Percentiles rank a stretch among this genome's conserved stretches.
These are phyloP conservation scores for Cadophora sp. DNA, from an alignment of 2,329 filamentous ascomycete species.

Conservation along the genomic window DNA sequence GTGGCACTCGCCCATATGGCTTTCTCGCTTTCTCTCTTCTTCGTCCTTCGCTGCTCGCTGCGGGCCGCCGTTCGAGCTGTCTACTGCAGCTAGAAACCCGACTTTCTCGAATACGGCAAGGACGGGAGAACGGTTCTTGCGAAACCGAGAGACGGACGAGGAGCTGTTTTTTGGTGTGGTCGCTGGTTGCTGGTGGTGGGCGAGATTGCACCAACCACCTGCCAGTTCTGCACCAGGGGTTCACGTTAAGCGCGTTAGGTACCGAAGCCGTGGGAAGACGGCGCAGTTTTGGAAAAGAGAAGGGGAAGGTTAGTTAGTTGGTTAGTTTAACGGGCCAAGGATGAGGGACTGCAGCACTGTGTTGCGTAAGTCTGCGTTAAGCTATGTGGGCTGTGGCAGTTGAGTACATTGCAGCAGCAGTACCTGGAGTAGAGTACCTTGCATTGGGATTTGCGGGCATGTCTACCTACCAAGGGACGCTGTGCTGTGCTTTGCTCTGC, in stretches of 20 bases:
- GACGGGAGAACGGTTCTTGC: conserved; percentile 4
- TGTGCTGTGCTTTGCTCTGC: background rate
- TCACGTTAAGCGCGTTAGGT: background rate
- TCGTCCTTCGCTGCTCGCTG: background rate
- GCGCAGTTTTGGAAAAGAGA: conserved; percentile 9
- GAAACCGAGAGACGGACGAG: background rate
- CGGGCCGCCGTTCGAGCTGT: conserved; percentile 7
- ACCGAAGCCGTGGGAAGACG: conserved; percentile 16
- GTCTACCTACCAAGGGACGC: background rate
- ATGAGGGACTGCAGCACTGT: background rate
- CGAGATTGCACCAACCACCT: conserved; percentile 9
- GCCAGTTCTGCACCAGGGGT: conserved; percentile 4
- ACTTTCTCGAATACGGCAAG: conserved; percentile 21
- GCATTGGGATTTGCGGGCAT: conserved; percentile 13
- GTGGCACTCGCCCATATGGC: background rate
- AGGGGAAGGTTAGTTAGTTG: background rate
- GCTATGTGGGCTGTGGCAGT: conserved; percentile 3
- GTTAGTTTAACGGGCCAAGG: background rate
- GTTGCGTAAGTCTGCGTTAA: conserved; percentile 2
- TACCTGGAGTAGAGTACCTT: background rate
- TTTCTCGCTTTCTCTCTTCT: background rate
- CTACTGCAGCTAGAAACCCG: conserved; percentile 14
- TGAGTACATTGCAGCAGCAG: background rate
- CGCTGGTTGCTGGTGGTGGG: background rate
- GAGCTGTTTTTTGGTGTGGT: background rate